Conservation (phyloP, 1,139 yeast species). For the Tardiomyces depauwii region DNA sequence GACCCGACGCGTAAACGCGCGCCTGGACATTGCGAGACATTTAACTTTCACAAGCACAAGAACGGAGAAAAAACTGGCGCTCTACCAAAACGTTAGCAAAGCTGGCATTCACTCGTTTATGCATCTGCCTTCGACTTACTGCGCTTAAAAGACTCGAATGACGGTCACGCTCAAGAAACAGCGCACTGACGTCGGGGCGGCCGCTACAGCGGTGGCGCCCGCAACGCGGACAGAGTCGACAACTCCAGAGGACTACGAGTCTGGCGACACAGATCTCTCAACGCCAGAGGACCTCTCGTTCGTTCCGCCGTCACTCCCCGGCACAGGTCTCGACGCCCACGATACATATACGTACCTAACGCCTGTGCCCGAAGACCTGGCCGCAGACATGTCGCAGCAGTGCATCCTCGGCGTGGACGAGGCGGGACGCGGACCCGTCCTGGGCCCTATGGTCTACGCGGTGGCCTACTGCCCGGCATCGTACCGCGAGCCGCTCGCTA, state of each 20-base stretch:
- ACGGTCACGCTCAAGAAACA: not conserved
- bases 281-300: slow-evolving; percentile 7
- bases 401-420: slow-evolving; percentile 85
- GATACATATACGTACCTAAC: slow-evolving; percentile 27
- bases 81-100: too few species aligned
- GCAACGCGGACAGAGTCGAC: not conserved
- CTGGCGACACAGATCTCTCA: not conserved
- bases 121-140: too few species aligned
- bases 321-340: slow-evolving; percentile 7
- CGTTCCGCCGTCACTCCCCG: slow-evolving; percentile 21
- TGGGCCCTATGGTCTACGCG: slow-evolving; percentile 95
- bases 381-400: slow-evolving; percentile 14
- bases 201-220: not conserved
- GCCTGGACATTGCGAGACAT: too few species aligned
- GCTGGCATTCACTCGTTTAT: too few species aligned
- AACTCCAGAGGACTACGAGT: not conserved
- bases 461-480: slow-evolving; percentile 58
- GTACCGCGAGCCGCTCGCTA: slow-evolving; percentile 43
- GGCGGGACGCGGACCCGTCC: slow-evolving; percentile 96
- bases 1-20: too few species aligned
- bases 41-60: too few species aligned
- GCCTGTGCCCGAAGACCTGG: slow-evolving; percentile 22
- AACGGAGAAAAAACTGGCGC: too few species aligned
- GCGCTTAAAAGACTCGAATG: too few species aligned
- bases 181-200: not conserved